Base-by-base conservation (phyloP, 163 green algal genomes). In the Botryococcus braunii region DNA sequence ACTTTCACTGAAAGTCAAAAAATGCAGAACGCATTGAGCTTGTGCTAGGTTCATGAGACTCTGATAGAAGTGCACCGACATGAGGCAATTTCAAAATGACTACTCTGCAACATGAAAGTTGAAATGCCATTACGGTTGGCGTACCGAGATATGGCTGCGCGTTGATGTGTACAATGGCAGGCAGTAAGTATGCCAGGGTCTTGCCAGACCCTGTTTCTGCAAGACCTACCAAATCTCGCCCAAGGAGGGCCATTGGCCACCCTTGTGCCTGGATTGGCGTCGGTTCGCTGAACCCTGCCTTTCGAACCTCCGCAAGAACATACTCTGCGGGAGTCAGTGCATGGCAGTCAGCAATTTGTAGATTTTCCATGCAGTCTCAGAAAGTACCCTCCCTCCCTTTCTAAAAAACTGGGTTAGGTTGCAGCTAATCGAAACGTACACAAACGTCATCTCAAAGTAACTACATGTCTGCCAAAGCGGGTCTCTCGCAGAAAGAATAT, bases 181-280 rank as follows among this genome's bases (percentile, higher is more conserved):
- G 94, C 46, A 99, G 82, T 55, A 97, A 78, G 74, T 97, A 99
- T 11, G 89, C 86, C 9, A 96, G 74, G 0, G 94, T 99, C 76
- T 99, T 99, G 52, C 94, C 94, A 25, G 83, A 95, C 3, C 94
- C 94, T 37, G 94, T 99, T 76, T 99, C 90, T 2, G 94, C 93
- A 25, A 98, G 75, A 32, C 88, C 92, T 9, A 99, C 86, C 34
- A 98, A 70, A 77, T 99, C 94, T 25, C 91, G 73, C 0, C 94
- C 94, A 62, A 93, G 76, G 66, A 98, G 75, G 0, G 92, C 93
- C 85, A 97, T 96, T 11, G 94, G 94, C 94, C 94, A 99, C 37
- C 88, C 88, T 78, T 97, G 89, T 3, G 89, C 79, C 81, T 99
- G 94, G 66, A 98, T 98, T 17, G 94, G 81, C 1, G 92, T 96